Evolutionary conservation across 2,329 filamentous ascomycete genomes (phyloP).

Genomic region (Aspergillus novofumigatus): DNA sequence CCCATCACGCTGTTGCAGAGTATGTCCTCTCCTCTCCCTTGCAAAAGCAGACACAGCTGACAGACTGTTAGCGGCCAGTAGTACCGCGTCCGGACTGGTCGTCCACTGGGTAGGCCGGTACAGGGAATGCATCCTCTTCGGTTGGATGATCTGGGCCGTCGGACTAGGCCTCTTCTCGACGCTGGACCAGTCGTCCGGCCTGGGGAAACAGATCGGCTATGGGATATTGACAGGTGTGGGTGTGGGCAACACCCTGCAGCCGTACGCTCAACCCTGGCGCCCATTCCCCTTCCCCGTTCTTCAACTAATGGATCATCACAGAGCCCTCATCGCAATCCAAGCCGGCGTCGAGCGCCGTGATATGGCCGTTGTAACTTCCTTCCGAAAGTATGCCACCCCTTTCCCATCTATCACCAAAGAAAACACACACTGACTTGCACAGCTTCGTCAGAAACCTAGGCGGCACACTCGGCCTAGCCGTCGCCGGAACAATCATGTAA

Average conservation of each 20-base stretch:
- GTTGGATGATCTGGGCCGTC: slow-evolving; percentile 50
- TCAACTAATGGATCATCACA: not conserved
- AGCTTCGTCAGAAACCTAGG: slow-evolving; percentile 43
- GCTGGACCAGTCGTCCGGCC: slow-evolving; percentile 43
- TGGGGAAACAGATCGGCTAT: slow-evolving; percentile 55
- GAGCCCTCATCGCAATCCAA: slow-evolving; percentile 36
- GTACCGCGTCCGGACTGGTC: slow-evolving; percentile 50
- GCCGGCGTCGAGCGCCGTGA: slow-evolving; percentile 37
- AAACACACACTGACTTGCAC: slow-evolving; percentile 5
- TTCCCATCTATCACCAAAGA: too few relatives aligned
- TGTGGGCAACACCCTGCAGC: slow-evolving; percentile 51
- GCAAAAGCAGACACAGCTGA: not conserved
- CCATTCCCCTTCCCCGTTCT: not conserved
- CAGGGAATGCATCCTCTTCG: slow-evolving; percentile 52
- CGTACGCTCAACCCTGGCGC: slow-evolving; percentile 19
- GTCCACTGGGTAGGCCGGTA: slow-evolving; percentile 53
- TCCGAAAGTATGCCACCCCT: slow-evolving; percentile 30
- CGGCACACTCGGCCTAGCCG: slow-evolving; percentile 38
- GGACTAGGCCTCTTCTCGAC: slow-evolving; percentile 53
- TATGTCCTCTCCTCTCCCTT: slow-evolving; percentile 9
- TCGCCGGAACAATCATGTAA: slow-evolving; percentile 41
- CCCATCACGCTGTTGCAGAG: slow-evolving; percentile 49
- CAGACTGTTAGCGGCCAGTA: slow-evolving; percentile 44
- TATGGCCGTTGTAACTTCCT: slow-evolving; percentile 40
- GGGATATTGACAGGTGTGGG: slow-evolving; percentile 50